A percentile compares a stretch with the other conserved stretches of the same genome.
Evolutionary conservation across 2,329 filamentous ascomycete species (phyloP).

Genomic region (Chrysosporium queenslandicum): DNA sequence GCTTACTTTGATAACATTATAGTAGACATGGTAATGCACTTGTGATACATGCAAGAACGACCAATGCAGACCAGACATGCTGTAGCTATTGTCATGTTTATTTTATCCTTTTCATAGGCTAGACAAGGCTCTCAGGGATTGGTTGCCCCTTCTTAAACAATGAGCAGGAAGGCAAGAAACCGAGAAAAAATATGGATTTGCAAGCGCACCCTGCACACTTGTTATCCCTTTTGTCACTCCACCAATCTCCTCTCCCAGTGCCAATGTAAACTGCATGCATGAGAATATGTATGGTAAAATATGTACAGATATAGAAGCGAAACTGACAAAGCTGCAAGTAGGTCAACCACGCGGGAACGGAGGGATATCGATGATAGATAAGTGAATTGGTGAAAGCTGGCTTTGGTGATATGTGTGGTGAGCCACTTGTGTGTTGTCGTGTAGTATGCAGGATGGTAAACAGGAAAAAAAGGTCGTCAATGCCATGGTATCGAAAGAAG

Average conservation of each 20-base stretch:
- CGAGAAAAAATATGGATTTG: background rate
- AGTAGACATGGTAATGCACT: no score
- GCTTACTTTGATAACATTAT: no score
- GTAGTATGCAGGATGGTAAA: background rate
- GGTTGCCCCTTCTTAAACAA: background rate
- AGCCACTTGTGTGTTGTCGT: background rate
- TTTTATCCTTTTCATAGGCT: background rate
- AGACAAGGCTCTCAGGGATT: background rate
- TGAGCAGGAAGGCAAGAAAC: background rate
- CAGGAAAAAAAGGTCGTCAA: background rate
- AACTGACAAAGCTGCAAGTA: background rate
- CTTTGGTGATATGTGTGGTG: background rate
- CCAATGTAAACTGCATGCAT: background rate
- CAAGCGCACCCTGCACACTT: background rate
- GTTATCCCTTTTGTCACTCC: background rate
- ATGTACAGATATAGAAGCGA: slow-evolving; percentile 3
- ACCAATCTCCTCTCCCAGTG: background rate
- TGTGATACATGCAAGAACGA: no score
- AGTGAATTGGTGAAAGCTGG: background rate
- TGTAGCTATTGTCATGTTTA: background rate
- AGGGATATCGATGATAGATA: background rate
- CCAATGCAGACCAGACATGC: background rate
- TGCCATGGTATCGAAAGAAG: slow-evolving; percentile 1
- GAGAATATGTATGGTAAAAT: slow-evolving; percentile 6
- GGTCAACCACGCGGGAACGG: no score